Conservation (phyloP, 1,284 basidiomycete genomes). For the Phellopilus nigrolimitatus region DNA sequence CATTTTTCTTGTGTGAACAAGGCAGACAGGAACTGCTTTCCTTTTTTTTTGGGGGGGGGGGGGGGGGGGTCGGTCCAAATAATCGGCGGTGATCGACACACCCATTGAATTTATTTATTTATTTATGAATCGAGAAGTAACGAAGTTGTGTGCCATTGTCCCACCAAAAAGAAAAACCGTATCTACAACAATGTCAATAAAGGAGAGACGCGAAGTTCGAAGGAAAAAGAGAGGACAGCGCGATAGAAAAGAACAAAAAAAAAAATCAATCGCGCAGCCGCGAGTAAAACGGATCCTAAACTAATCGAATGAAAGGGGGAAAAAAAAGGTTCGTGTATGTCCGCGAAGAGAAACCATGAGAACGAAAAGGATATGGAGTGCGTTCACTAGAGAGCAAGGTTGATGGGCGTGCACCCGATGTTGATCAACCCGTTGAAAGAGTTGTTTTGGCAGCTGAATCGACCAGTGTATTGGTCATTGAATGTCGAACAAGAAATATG, state of each 20-base stretch:
- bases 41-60: too few relatives aligned
- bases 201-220: slow-evolving; percentile 14
- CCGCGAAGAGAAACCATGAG: neutral
- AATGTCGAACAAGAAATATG: neutral
- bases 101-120: too few relatives aligned
- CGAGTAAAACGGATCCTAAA: neutral
- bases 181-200: neutral
- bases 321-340: neutral
- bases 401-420: slow-evolving; percentile 22
- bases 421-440: slow-evolving; percentile 22
- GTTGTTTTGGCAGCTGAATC: slow-evolving; percentile 21
- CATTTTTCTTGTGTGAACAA: too few relatives aligned
- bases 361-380: neutral
- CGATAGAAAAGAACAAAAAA: neutral
- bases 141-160: too few relatives aligned
- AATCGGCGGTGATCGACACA: too few relatives aligned
- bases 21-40: too few relatives aligned
- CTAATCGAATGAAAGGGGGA: neutral
- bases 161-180: neutral
- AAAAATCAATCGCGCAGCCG: neutral
- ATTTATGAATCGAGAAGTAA: too few relatives aligned
- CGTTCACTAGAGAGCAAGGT: slow-evolving; percentile 8
- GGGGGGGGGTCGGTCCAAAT: too few relatives aligned
- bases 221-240: neutral
- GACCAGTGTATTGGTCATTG: neutral